These are phyloP conservation scores for Aspergillus indologenus DNA, from an alignment of 495 filamentous ascomycete genomes.

Conservation along the genomic window DNA sequence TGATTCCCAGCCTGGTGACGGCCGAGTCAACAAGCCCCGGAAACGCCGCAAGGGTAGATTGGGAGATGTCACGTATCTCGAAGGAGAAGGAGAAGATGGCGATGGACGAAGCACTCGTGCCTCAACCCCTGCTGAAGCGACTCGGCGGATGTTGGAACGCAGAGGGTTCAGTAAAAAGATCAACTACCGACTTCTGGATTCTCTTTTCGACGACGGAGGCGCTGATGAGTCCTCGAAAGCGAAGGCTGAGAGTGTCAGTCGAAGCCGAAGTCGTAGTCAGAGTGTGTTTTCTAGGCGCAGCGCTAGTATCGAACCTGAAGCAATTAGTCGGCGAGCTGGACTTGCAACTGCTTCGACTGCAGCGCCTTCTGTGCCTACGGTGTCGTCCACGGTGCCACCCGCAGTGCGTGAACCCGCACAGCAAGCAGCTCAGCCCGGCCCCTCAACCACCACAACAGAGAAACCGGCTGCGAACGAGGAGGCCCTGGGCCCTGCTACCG, in stretches of 20 bases:
- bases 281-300: conserved; percentile 41
- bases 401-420: conserved; percentile 11
- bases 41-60: conserved; percentile 47
- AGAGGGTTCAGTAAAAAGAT: conserved; percentile 76
- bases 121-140: conserved; percentile 66
- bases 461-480: conserved; percentile 15
- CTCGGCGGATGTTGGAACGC: conserved; percentile 66
- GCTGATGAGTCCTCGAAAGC: conserved; percentile 27
- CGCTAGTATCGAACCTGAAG: conserved; percentile 34
- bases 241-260: conserved; percentile 32
- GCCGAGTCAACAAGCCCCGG: conserved; percentile 39
- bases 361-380: conserved; percentile 22
- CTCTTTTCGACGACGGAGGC: conserved; percentile 37
- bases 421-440: conserved; percentile 7
- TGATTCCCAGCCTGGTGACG: conserved; percentile 35
- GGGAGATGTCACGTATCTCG: conserved; percentile 49
- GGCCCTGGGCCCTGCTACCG: conserved; percentile 19
- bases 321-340: conserved; percentile 21
- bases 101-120: conserved; percentile 39
- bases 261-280: conserved; percentile 39
- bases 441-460: conserved; percentile 6
- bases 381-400: conserved; percentile 11
- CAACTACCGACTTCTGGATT: conserved; percentile 70
- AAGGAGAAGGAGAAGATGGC: conserved; percentile 41
- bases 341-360: conserved; percentile 18